Conservation (phyloP, 768 basidiomycete species). For the Boletus sensibilis region DNA sequence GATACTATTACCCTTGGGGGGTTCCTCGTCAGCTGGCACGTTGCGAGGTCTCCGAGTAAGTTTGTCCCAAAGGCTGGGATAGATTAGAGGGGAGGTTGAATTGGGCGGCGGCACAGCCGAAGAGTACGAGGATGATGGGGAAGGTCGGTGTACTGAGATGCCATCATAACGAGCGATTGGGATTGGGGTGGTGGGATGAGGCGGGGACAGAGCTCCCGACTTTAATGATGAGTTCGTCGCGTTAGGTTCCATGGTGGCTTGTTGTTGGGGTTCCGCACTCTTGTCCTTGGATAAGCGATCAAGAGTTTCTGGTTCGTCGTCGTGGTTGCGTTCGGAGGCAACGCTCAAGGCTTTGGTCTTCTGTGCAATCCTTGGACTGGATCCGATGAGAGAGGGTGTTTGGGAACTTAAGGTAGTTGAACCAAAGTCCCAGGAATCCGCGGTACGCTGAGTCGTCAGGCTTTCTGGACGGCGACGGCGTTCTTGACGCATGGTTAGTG, state of each 20-base stretch:
- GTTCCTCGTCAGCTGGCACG: constrained; percentile 9
- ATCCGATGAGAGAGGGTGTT: constrained; percentile 7
- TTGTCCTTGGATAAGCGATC: constrained; percentile 2
- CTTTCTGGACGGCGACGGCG: constrained; percentile 46
- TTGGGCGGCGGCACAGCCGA: not conserved
- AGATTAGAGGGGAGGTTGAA: constrained; percentile 3
- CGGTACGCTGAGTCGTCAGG: constrained; percentile 44
- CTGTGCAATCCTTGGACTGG: constrained; percentile 2
- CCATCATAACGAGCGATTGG: not conserved
- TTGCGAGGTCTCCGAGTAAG: constrained; percentile 19
- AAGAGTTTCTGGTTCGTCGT: constrained; percentile 5
- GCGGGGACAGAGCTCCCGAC: not conserved
- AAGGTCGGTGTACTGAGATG: not conserved
- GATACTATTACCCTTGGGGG: constrained; percentile 12
- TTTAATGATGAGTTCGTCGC: not conserved
- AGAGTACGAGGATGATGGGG: constrained; percentile 2
- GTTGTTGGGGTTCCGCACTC: not conserved
- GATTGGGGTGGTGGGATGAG: constrained; percentile 3
- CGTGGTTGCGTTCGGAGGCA: constrained; percentile 3
- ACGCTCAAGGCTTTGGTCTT: constrained; percentile 2
- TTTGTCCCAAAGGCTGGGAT: constrained; percentile 26
- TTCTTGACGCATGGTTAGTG: constrained; percentile 71
- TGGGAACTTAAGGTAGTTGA: constrained; percentile 43
- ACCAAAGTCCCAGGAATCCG: constrained; percentile 83
- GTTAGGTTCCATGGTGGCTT: not conserved